Conservation (phyloP, 768 basidiomycete genomes). For the Auricularia cornea region DNA sequence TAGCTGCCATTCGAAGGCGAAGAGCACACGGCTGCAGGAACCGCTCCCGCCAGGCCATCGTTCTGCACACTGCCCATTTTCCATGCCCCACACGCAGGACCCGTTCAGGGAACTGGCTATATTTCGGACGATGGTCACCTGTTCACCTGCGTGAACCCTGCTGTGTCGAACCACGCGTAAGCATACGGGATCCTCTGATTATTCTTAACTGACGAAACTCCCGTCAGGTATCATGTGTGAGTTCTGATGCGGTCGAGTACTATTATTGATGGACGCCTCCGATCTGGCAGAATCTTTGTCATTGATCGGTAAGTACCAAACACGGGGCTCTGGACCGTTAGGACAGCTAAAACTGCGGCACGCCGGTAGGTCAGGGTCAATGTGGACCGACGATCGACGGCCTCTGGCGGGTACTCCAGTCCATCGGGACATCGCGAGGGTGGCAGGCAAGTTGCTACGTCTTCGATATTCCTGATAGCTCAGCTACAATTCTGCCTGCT, state of each 20-base stretch:
- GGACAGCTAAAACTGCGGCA: too few relatives aligned
- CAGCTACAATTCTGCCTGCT: background rate
- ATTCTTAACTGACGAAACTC: too few relatives aligned
- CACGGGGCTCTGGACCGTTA: background rate
- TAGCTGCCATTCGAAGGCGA: conserved; percentile 28
- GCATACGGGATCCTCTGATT: background rate
- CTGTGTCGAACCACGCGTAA: conserved; percentile 40
- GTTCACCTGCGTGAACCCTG: conserved; percentile 47
- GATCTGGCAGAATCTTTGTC: conserved; percentile 41
- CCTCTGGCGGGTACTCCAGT: conserved; percentile 40
- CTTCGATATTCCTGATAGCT: background rate
- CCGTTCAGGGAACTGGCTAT: conserved; percentile 32
- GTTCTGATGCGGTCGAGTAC: conserved; percentile 15
- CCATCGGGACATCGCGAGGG: conserved; percentile 11
- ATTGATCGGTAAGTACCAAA: conserved; percentile 35
- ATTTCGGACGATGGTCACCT: conserved; percentile 49
- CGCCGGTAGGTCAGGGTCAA: conserved; percentile 48
- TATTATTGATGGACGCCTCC: background rate
- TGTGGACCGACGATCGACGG: conserved; percentile 31
- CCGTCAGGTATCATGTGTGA: conserved; percentile 49
- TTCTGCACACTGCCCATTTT: conserved; percentile 48
- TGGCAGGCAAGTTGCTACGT: background rate
- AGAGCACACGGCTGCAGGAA: conserved; percentile 37
- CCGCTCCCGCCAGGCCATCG: conserved; percentile 38
- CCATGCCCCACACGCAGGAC: conserved; percentile 31